Evolutionary conservation across 2,329 filamentous ascomycete genomes (phyloP).

Genomic region (Triangularia verruculosa): DNA sequence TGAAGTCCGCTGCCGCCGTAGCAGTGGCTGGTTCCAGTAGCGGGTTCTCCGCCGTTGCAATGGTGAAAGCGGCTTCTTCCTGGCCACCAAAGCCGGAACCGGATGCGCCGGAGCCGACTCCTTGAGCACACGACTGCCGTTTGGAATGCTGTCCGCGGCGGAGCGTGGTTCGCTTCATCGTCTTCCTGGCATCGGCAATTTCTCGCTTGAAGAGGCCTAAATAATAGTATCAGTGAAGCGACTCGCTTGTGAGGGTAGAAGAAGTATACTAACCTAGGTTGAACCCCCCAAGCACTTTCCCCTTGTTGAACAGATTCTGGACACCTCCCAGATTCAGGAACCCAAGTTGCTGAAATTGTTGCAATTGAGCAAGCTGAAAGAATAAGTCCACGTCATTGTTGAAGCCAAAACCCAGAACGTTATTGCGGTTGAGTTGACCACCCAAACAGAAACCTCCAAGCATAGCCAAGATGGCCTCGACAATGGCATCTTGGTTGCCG

Average conservation of each 20-base stretch:
- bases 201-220: slow-evolving; percentile 34
- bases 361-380: slow-evolving; percentile 34
- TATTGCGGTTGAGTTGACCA: slow-evolving; percentile 28
- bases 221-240: neutral
- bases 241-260: neutral
- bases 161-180: slow-evolving; percentile 27
- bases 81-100: neutral
- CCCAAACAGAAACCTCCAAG: slow-evolving; percentile 31
- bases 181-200: slow-evolving; percentile 28
- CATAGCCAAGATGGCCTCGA: slow-evolving; percentile 33
- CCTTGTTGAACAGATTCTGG: slow-evolving; percentile 31
- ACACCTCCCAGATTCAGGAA: slow-evolving; percentile 30
- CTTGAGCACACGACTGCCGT: slow-evolving; percentile 25
- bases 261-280: slow-evolving; percentile 23
- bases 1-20: neutral
- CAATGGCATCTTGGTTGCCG: slow-evolving; percentile 29
- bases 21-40: neutral
- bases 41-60: neutral
- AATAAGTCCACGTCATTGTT: slow-evolving; percentile 33
- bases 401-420: slow-evolving; percentile 26
- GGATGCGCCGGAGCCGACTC: neutral
- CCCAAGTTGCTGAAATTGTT: slow-evolving; percentile 32
- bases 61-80: slow-evolving; percentile 2
- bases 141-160: slow-evolving; percentile 27
- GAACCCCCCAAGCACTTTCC: slow-evolving; percentile 26